These are phyloP conservation scores for Claviceps monticola DNA, from an alignment of 2,329 filamentous ascomycete species.

Conservation along the genomic window DNA sequence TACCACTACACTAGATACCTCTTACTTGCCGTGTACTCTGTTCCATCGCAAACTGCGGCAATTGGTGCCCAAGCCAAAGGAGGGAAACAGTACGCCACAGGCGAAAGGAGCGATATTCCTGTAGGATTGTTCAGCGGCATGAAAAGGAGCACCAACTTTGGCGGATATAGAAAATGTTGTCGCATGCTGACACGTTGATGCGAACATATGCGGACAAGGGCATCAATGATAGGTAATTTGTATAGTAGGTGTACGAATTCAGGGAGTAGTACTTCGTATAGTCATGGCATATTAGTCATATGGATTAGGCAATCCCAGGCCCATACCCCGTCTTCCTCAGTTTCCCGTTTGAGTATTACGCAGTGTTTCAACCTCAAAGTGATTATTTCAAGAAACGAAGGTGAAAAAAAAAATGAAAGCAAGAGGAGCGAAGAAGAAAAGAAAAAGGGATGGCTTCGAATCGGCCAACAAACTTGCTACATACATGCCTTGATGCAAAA, in stretches of 20 bases:
- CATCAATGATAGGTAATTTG: background rate
- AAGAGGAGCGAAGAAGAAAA: no score
- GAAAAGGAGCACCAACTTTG: background rate
- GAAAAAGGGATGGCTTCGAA: no score
- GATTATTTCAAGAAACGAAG: no score
- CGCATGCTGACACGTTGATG: slow-evolving; percentile 2
- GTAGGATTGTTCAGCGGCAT: background rate
- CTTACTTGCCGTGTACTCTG: background rate
- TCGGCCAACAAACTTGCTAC: no score
- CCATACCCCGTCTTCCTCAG: no score
- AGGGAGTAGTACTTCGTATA: background rate
- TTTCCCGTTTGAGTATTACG: no score
- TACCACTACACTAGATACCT: background rate
- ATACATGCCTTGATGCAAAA: no score
- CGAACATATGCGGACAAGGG: background rate
- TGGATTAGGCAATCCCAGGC: background rate
- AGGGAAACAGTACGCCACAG: background rate
- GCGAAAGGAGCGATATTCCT: background rate
- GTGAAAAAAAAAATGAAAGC: no score
- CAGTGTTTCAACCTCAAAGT: no score
- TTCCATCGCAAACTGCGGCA: background rate
- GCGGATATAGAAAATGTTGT: slow-evolving; percentile 1
- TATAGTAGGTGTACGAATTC: slow-evolving; percentile 6
- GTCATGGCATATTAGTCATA: background rate
- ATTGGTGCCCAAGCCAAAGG: background rate